Evolutionary conservation across 202 grass and related monocot species (phyloP), one percentile per base, ranked within the genome.

Genomic region (Setaria italica): DNA sequence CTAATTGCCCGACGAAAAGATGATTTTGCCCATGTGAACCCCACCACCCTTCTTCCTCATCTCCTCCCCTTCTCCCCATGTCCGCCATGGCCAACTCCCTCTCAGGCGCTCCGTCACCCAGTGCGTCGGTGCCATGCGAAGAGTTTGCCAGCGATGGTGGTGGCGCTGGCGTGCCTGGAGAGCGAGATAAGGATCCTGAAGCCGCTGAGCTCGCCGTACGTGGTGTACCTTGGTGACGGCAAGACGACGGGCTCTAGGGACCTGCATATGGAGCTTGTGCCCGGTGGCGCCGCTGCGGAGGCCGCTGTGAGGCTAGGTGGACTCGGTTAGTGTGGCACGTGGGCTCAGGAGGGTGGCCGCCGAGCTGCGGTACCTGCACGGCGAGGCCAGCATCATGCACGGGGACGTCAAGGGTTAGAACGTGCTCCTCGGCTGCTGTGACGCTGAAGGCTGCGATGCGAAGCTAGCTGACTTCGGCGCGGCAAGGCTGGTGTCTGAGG

Each of bases 371-470:
- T 94, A 96, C 88, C 90, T 99, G 16, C 97, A 99, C 81, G 84
- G 62, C 41, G 77, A 88, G 37, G 90, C 93, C 20, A 88, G 94
- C 32, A 84, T 96, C 20, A 87, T 99, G 58, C 97, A 99, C 92
- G 91, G 97, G 39, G 97, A 99, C 74, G 90, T 99, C 48, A 99
- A 99, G 90, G 97, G 90, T 5, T 73, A 82, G 63, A 99, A 99
- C 84, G 89, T 99, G 78, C 97, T 99, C 62, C 43, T 89, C 9
- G 88, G 84, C 67, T 8, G 51, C 67, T 4, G 51, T 42, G 54
- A 10, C 14, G 15, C 20, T 12, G 77, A 5, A 0, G 46, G 59
- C 12, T 34, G 17, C 70, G 84, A 60, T 13, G 88, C 93, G 3
- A 98, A 95, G 82, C 88, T 98, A 70, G 89, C 93, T 0, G 95